Evolutionary conservation across 2,329 filamentous ascomycete species (phyloP).

Genomic region (Dactylellina drechsleri): DNA sequence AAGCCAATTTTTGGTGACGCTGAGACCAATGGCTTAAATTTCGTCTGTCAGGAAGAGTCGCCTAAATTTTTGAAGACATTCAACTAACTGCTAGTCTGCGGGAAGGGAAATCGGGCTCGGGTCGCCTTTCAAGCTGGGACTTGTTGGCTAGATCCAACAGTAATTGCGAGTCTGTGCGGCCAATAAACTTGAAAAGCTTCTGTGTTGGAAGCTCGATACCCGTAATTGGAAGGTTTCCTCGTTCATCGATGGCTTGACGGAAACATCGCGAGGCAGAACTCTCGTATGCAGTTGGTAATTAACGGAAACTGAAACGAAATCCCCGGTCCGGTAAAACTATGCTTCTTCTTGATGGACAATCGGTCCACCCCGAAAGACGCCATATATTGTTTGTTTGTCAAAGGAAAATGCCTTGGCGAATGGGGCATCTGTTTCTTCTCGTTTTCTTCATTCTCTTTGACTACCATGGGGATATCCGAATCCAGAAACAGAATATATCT

Average conservation of each 20-base stretch:
- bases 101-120: conserved; percentile 42
- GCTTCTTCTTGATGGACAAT: too few relatives aligned
- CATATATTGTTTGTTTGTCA: not conserved
- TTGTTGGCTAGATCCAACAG: conserved; percentile 20
- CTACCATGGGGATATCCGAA: conserved; percentile 4
- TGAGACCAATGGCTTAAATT: not conserved
- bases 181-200: not conserved
- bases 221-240: conserved; percentile 9
- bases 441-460: not conserved
- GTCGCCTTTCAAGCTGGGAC: conserved; percentile 38
- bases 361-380: too few relatives aligned
- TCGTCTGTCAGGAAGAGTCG: conserved; percentile 11
- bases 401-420: not conserved
- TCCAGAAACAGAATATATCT: conserved; percentile 11
- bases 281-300: conserved; percentile 3
- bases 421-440: conserved; percentile 16
- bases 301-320: not conserved
- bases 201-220: not conserved
- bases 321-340: conserved; percentile 5
- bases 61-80: conserved; percentile 21
- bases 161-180: conserved; percentile 19
- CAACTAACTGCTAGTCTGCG: conserved; percentile 40
- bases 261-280: conserved; percentile 1
- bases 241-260: conserved; percentile 6
- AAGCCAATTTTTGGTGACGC: conserved; percentile 6